phyloP scores from a whole-genome alignment of 768 basidiomycete species.

The Suillus fuscotomentosus region DNA sequence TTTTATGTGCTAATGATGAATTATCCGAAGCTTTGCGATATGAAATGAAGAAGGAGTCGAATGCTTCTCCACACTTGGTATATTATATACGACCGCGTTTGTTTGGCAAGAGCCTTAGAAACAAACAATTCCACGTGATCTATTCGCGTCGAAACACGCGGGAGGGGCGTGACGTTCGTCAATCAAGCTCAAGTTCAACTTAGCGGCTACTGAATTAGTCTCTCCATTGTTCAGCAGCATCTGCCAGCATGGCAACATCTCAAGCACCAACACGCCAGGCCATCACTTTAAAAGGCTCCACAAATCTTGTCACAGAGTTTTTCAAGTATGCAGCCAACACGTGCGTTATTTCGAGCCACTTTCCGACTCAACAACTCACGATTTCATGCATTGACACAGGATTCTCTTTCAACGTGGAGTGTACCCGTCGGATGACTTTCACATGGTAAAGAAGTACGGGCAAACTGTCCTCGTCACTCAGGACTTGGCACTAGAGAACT shows the following conservation, averaged over 20 bases:
- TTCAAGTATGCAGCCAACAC: slow-evolving; percentile 99
- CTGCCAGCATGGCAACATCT: slow-evolving; percentile 38
- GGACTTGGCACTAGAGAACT: slow-evolving; percentile 90
- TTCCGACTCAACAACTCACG: not conserved
- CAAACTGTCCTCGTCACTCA: slow-evolving; percentile 94
- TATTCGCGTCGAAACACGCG: slow-evolving; percentile 13
- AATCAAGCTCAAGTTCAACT: not conserved
- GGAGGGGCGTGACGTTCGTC: not conserved
- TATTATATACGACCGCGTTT: not conserved
- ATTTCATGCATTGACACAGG: slow-evolving; percentile 36
- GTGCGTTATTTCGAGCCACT: slow-evolving; percentile 45
- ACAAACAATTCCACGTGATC: slow-evolving; percentile 16
- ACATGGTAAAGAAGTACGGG: slow-evolving; percentile 99
- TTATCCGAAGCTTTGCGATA: not conserved
- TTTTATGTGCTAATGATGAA: not conserved
- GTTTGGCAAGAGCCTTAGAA: slow-evolving; percentile 16
- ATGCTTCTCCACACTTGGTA: not conserved
- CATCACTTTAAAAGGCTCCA: slow-evolving; percentile 95
- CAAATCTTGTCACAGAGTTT: slow-evolving; percentile 93
- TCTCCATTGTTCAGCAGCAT: not conserved
- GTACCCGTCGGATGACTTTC: slow-evolving; percentile 97
- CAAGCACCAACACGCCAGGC: slow-evolving; percentile 60
- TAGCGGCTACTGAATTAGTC: not conserved
- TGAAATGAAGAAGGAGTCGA: not conserved
- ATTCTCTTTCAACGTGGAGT: slow-evolving; percentile 97